Evolutionary conservation across 768 basidiomycete species (phyloP).

Genomic region (Panaeolus papilionaceus): DNA sequence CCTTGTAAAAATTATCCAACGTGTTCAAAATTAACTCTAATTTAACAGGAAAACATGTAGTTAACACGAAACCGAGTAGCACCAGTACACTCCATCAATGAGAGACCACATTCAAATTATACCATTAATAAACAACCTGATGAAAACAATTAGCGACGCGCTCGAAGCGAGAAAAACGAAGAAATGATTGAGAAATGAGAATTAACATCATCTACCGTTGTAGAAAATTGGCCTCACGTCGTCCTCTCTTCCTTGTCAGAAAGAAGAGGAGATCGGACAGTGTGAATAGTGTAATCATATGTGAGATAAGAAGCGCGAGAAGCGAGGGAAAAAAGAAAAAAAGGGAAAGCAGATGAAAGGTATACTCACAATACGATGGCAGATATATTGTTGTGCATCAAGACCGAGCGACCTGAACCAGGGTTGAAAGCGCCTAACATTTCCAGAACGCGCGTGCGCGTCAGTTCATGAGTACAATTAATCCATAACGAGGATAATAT

Average conservation of each 20-base stretch:
- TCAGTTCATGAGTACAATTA: too few species aligned
- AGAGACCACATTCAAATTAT: too few species aligned
- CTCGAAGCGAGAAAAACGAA: not conserved
- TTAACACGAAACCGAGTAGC: too few species aligned
- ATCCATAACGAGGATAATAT: too few species aligned
- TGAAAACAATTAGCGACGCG: not conserved
- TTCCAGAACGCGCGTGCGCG: too few species aligned
- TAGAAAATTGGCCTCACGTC: slow-evolving; percentile 10
- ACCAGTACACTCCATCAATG: too few species aligned
- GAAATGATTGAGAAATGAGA: not conserved
- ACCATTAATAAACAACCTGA: not conserved
- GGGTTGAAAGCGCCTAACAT: too few species aligned
- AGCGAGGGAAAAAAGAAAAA: not conserved
- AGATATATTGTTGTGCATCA: not conserved
- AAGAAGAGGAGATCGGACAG: slow-evolving; percentile 2
- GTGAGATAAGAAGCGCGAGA: not conserved
- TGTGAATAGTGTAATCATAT: slow-evolving; percentile 12
- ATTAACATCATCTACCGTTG: slow-evolving; percentile 12
- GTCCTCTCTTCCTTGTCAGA: slow-evolving; percentile 10
- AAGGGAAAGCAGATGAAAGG: not conserved
- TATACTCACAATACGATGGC: not conserved
- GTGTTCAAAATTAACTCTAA: too few species aligned
- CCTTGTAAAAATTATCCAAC: too few species aligned
- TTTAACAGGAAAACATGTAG: too few species aligned
- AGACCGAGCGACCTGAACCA: too few species aligned